Conservation (phyloP, 2,329 filamentous ascomycete species). For the Phyllosticta citriasiana region DNA sequence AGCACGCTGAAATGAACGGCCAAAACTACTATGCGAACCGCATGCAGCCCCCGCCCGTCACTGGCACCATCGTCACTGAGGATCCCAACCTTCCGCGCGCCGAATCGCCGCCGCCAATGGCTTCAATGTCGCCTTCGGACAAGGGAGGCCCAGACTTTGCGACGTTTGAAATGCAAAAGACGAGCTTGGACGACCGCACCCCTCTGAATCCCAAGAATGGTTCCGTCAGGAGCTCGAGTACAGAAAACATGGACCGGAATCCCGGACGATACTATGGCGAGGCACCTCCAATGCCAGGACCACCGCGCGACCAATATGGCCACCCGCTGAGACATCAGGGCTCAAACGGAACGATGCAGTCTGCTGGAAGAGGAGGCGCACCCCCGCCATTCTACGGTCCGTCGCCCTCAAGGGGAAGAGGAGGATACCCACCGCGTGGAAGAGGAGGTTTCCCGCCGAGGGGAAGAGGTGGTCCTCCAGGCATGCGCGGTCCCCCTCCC, state of each 20-base stretch:
- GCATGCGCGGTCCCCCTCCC: slow-evolving; percentile 21
- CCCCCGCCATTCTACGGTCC: slow-evolving; percentile 19
- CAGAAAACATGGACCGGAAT: slow-evolving; percentile 28
- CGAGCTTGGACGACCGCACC: slow-evolving; percentile 56
- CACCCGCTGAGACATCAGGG: slow-evolving; percentile 36
- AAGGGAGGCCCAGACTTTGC: slow-evolving; percentile 46
- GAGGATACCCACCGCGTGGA: slow-evolving; percentile 27
- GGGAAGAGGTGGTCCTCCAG: slow-evolving; percentile 13
- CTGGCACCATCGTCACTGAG: slow-evolving; percentile 15
- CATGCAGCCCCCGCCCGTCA: slow-evolving; percentile 29
- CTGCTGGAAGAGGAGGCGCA: slow-evolving; percentile 32
- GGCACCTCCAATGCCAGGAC: slow-evolving; percentile 24
- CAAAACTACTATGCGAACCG: slow-evolving; percentile 67
- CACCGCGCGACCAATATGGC: slow-evolving; percentile 53
- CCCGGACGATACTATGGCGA: slow-evolving; percentile 26
- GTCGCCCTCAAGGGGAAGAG: slow-evolving; percentile 23
- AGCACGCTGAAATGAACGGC: slow-evolving; percentile 96
- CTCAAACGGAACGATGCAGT: slow-evolving; percentile 26
- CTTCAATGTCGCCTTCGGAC: slow-evolving; percentile 27
- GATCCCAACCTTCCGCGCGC: slow-evolving; percentile 34
- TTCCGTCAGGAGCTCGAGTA: slow-evolving; percentile 41
- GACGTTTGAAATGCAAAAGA: slow-evolving; percentile 52
- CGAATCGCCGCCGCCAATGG: slow-evolving; percentile 44
- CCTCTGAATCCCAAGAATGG: slow-evolving; percentile 59
- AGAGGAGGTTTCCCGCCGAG: slow-evolving; percentile 20